Conservation (phyloP, 2,329 filamentous ascomycete species). For the Cladophialophora exuberans region DNA sequence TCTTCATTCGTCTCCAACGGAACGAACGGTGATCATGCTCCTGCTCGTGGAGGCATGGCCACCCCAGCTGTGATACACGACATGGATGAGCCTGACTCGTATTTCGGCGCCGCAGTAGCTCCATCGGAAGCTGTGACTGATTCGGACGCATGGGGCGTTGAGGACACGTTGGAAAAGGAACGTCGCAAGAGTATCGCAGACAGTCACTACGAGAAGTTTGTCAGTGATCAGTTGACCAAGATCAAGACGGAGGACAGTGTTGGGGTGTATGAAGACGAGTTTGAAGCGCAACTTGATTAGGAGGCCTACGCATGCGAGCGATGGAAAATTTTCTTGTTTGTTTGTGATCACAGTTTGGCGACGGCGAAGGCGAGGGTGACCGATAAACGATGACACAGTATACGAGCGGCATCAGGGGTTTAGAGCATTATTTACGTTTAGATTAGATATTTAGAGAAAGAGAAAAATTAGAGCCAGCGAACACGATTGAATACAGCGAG, state of each 20-base stretch:
- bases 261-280: slow-evolving; percentile 62
- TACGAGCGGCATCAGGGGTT: no score
- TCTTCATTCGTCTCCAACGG: slow-evolving; percentile 59
- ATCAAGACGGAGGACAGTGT: slow-evolving; percentile 61
- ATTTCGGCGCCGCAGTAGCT: slow-evolving; percentile 13
- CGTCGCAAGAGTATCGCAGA: slow-evolving; percentile 58
- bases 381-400: no score
- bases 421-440: no score
- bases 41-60: slow-evolving; percentile 41
- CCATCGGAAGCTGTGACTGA: slow-evolving; percentile 2
- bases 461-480: no score
- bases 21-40: slow-evolving; percentile 57
- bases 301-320: not conserved
- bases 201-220: slow-evolving; percentile 76
- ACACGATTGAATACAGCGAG: no score
- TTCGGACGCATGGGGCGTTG: slow-evolving; percentile 31
- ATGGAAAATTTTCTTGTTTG: not conserved
- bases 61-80: slow-evolving; percentile 32
- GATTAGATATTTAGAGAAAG: no score
- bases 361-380: no score
- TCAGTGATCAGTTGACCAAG: slow-evolving; percentile 76
- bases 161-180: slow-evolving; percentile 36
- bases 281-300: slow-evolving; percentile 60
- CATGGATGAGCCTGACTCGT: slow-evolving; percentile 50
- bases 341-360: no score